Conservation (phyloP, 2,329 filamentous ascomycete genomes). For the Immersiporthe knoxdaviesiana region DNA sequence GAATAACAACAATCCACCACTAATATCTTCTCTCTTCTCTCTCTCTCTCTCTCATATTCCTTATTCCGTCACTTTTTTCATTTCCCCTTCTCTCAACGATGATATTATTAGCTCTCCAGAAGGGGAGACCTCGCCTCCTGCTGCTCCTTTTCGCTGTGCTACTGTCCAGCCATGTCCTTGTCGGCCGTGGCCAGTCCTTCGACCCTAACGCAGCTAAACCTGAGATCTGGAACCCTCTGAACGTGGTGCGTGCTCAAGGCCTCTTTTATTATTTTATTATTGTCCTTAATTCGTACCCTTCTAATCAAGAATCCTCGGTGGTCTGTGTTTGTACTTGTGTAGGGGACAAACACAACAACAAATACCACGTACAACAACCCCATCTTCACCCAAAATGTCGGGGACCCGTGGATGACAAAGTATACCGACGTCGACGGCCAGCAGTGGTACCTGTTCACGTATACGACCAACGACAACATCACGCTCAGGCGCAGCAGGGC, state of each 20-base stretch:
- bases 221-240: slow-evolving; percentile 38
- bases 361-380: slow-evolving; percentile 46
- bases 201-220: slow-evolving; percentile 38
- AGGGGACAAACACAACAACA: slow-evolving; percentile 41
- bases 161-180: slow-evolving; percentile 25
- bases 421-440: slow-evolving; percentile 38
- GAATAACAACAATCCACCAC: neutral
- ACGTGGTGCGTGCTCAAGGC: slow-evolving; percentile 26
- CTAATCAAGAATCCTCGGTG: neutral
- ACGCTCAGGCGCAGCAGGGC: slow-evolving; percentile 42
- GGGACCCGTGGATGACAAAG: slow-evolving; percentile 45
- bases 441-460: slow-evolving; percentile 47
- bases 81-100: neutral
- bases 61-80: neutral
- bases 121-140: neutral
- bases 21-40: too few relatives aligned
- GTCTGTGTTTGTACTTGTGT: neutral
- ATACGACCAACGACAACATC: slow-evolving; percentile 44
- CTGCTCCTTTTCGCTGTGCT: neutral
- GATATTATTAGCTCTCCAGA: neutral
- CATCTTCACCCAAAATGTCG: slow-evolving; percentile 43
- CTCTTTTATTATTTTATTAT: neutral
- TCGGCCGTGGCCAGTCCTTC: slow-evolving; percentile 36
- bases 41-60: neutral
- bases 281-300: neutral